Conservation (phyloP, 305 asterid genomes). For the Petunia hybrid region DNA sequence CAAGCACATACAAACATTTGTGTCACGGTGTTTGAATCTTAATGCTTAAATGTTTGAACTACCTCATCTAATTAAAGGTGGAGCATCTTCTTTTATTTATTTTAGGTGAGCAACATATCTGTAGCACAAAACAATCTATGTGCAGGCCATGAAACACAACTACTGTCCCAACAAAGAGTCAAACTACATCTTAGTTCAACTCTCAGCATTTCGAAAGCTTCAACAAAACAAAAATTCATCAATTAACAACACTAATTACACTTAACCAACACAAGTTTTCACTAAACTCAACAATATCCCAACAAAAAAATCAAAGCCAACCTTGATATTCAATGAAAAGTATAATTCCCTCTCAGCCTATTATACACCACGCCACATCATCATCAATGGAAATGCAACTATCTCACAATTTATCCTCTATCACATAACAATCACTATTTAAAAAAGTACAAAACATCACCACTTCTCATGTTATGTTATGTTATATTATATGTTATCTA, state of each 20-base stretch:
- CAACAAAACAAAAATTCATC: conserved; percentile 7
- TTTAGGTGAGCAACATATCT: neutral
- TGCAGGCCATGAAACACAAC: neutral
- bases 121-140: neutral
- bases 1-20: conserved; percentile 16
- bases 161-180: conserved; percentile 18
- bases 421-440: too few species aligned
- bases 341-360: too few species aligned
- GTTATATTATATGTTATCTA: too few species aligned
- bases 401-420: too few species aligned
- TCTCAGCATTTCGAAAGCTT: neutral
- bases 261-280: conserved; percentile 6
- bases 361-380: too few species aligned
- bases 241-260: neutral
- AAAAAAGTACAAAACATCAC: too few species aligned
- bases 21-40: neutral
- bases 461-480: too few species aligned
- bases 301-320: neutral
- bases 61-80: conserved; percentile 7
- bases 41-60: neutral
- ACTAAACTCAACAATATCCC: neutral
- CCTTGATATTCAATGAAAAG: too few species aligned
- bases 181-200: conserved; percentile 16
- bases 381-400: too few species aligned
- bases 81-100: neutral